Evolutionary conservation across 345 rosid genomes (phyloP).

Genomic region (Citrus inodora): DNA sequence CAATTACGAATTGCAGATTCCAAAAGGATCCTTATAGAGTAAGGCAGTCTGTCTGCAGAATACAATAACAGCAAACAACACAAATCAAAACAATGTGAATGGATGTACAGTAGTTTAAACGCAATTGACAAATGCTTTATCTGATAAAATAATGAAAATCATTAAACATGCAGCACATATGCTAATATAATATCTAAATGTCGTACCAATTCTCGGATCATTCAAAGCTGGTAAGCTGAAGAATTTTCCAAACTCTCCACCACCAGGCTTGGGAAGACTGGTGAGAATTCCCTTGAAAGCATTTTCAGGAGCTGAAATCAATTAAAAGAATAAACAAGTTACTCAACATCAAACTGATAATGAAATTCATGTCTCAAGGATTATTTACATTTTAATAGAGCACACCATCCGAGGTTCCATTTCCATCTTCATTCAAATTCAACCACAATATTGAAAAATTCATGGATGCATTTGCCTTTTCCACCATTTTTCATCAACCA

Average conservation of each 20-base stretch:
- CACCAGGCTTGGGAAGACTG: conserved; percentile 71
- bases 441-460: neutral
- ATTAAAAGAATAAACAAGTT: neutral
- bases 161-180: neutral
- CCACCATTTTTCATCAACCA: neutral
- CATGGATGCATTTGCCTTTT: neutral
- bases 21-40: conserved; percentile 68
- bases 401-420: neutral
- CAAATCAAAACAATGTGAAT: neutral
- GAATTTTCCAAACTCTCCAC: conserved; percentile 80
- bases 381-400: neutral
- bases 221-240: conserved; percentile 66
- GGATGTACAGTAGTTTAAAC: neutral
- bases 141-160: neutral
- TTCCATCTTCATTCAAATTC: neutral
- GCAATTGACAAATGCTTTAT: neutral
- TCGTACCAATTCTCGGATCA: conserved; percentile 74
- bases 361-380: neutral
- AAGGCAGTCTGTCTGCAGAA: conserved; percentile 63
- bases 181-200: neutral
- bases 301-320: conserved; percentile 60
- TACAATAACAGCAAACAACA: neutral
- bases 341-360: neutral
- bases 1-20: conserved; percentile 89
- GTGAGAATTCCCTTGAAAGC: conserved; percentile 62